A percentile compares a stretch with the other conserved stretches of the same genome.
Evolutionary conservation across 139 green algal species (phyloP).

Genomic region (Trebouxia sp.): DNA sequence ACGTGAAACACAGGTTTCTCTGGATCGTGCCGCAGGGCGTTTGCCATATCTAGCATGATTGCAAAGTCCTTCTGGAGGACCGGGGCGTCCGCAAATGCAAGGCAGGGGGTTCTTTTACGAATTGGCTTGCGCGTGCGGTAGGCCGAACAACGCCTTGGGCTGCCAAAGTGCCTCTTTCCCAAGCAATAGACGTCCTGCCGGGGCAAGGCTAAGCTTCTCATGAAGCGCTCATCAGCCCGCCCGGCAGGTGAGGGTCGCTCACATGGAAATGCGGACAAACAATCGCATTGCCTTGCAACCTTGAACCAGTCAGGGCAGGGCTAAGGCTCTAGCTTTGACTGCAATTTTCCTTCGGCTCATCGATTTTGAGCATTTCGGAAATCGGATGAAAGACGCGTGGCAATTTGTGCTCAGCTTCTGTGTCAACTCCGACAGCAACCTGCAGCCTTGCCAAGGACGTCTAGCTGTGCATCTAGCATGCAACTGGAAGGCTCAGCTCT

Average conservation of each 20-base stretch:
- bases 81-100: not conserved
- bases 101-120: not conserved
- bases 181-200: conserved; percentile 19
- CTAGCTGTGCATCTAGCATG: no score
- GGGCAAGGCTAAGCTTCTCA: conserved; percentile 19
- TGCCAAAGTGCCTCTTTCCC: conserved; percentile 16
- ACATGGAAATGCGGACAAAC: no score
- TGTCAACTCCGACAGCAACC: no score
- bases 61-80: conserved; percentile 19
- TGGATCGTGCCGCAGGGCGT: conserved; percentile 25
- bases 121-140: not conserved
- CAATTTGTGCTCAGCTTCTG: not conserved
- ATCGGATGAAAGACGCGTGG: not conserved
- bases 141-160: not conserved
- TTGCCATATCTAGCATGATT: conserved; percentile 30
- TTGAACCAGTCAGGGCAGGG: not conserved
- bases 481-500: no score
- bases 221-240: not conserved
- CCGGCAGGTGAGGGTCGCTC: no score
- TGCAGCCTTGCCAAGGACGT: no score
- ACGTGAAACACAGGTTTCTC: conserved; percentile 39
- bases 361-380: no score
- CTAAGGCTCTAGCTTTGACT: not conserved
- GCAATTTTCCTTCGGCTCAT: not conserved
- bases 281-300: no score